Evolutionary conservation across 2,329 filamentous ascomycete species (phyloP), one percentile per base, ranked within the genome.

Genomic region (Trichoderma atroviride): DNA sequence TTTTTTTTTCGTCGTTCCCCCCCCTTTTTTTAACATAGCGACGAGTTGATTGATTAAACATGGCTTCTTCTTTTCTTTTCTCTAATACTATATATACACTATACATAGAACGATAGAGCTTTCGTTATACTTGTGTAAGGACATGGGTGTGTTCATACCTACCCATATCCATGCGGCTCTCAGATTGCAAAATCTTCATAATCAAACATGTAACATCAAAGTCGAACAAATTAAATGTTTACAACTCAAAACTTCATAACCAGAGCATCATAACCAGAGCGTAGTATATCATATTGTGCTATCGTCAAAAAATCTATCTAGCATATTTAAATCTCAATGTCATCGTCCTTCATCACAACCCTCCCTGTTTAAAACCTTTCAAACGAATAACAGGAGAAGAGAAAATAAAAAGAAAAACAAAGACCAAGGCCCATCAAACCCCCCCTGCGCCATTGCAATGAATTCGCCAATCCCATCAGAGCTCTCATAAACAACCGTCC

Each of bases 361-460:
- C 40, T 29, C 27, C 27, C 64, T 16, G 29, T 24, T 50, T 24
- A 14, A 43, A n/a, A 35, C 33, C 22, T 29, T 59, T 16, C 55
- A 60, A 58, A 29, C 31, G 37, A 62, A 69, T 16, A 47, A 47
- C 16, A 47, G 47, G n/a, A 57, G 24, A 65, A 43, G 29, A 47
- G 14, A 33, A 27, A 43, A 58, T 4, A 13, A 29, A 40, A 63
- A 63, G 2, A 31, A 53, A 37, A 57, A 9, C 43, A 40, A 50
- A 63, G 27, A 40, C 43, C 55, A 64, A 60, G 55, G 43, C 61
- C 68, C 40, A 52, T 50, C 68, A 65, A 53, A 69, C n/a, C 56
- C 66, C 68, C 40, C 53, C 55, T 60, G 68, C 68, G 68, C 68
- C 68, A 55, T 69, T 69, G 61, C 68, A 69, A 65, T 69, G 68